Base-by-base conservation (phyloP, 495 filamentous ascomycete genomes). In the Neurospora terricola region DNA sequence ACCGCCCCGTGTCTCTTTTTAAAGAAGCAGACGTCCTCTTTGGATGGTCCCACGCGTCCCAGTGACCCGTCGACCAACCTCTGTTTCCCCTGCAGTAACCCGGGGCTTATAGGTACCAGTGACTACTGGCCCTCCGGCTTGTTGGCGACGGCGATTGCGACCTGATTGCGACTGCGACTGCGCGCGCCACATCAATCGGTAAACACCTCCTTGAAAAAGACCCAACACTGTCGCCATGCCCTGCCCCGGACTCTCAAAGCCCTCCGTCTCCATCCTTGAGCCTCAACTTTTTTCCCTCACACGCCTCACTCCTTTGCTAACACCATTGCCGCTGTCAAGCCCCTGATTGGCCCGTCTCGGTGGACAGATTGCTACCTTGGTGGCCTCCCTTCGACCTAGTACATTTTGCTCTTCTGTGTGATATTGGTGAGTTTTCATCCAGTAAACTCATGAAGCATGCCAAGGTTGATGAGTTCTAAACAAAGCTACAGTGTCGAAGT, bases 341-440 rank as follows among this genome's bases (percentile, higher is more conserved):
- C 70, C 66, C 72, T 81, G 72, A 81, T 82, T 82, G 72, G 78
- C 70, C 70, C 38, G 37, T 69, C 54, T 69, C 62, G 38, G 75
- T 80, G 80, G 78, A 77, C 80, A 78, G 78, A 81, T 79, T 79
- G 70, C 54, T 66, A 66, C 30, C 27, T 66, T 66, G 54, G 54
- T 66, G 54, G 54, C 77, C 77, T 74, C 72, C 75, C 74, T 71
- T 27, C 23, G 72, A 68, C 69, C 72, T 40, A 37, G 70, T 34
- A 34, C 54, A 18, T 9, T 34, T 62, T 70, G 59, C 72, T 79
- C 77, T 78, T 70, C 78, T 84, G 82, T 86, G 84, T 83, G 81
- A 86, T 85, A 86, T 84, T 85, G 83, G 84, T 86, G 81, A 84
- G 84, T 84, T 72, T 70, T 72, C 78, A 69, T 82, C 83, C 81